Conservation (phyloP, 2,329 filamentous ascomycete species). For the Paraphoma chrysanthemicola region DNA sequence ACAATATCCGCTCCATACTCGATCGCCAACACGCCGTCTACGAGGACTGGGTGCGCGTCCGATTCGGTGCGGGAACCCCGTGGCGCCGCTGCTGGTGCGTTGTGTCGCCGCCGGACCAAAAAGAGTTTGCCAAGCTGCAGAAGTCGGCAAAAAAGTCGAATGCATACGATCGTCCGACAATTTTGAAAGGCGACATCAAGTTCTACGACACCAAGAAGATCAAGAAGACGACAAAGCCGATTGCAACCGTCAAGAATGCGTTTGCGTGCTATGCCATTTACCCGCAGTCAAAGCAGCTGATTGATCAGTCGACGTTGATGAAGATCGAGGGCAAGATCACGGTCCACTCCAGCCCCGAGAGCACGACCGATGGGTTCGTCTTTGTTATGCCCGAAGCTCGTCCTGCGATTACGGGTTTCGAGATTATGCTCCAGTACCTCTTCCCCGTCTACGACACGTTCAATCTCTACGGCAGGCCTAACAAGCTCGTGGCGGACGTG, state of each 20-base stretch:
- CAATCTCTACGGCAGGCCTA: constrained; percentile 86
- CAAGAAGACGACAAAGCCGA: constrained; percentile 87
- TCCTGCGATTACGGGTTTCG: constrained; percentile 90
- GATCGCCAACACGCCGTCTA: constrained; percentile 77
- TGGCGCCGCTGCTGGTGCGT: constrained; percentile 99
- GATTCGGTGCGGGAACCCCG: constrained; percentile 93
- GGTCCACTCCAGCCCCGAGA: constrained; percentile 80
- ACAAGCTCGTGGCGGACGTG: constrained; percentile 83
- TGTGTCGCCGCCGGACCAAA: constrained; percentile 89
- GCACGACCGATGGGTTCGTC: constrained; percentile 87
- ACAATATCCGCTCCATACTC: constrained; percentile 90
- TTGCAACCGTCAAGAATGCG: constrained; percentile 88
- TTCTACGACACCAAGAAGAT: constrained; percentile 93
- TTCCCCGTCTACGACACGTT: constrained; percentile 96
- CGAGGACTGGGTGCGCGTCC: constrained; percentile 93
- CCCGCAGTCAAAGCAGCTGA: constrained; percentile 89
- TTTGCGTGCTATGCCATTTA: constrained; percentile 96
- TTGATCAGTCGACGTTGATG: constrained; percentile 91
- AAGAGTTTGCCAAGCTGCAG: constrained; percentile 82
- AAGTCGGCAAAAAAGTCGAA: constrained; percentile 84
- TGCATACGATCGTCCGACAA: constrained; percentile 77
- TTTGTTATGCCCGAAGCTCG: constrained; percentile 97
- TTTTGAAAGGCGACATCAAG: constrained; percentile 87
- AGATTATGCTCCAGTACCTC: constrained; percentile 91
- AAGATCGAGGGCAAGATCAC: constrained; percentile 93